Base-by-base conservation (phyloP, 495 filamentous ascomycete genomes). In the Aspergillus heteromorphus region DNA sequence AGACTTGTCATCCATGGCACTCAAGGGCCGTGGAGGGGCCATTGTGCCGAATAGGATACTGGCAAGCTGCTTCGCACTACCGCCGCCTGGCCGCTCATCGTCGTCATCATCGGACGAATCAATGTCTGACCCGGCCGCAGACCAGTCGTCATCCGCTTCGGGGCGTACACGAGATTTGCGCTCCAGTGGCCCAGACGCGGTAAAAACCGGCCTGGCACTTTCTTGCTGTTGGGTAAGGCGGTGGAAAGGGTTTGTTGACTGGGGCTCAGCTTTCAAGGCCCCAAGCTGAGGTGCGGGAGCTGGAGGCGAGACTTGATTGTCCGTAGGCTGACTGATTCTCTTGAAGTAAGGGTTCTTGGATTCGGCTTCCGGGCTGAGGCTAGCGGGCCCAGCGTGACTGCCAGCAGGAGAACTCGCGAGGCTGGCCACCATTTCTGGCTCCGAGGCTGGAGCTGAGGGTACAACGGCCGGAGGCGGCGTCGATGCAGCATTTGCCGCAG, bases 1-100 rank as follows among this genome's bases (percentile, higher is more conserved):
- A 11, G 80, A 75, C 60, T 86, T 86, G 45, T 89, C 83, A 48
- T 88, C 90, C 72, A 87, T 83, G 8, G 88, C 87, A 45, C 88
- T 92, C 21, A 96, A 68, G 30, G 95, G 91, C 48, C 92, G 84
- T 18, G 93, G 93, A 40, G 93, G 93, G 9, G 81, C 93, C 93
- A 98, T 98, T 48, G 92, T 95, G 52, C 93, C 92, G 70, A 98
- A 97, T 27, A 98, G 81, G 55, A 91, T 93, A 31, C 87, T 91
- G 16, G 93, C 93, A 30, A 98, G 84, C 54, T 95, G 87, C 56
- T 92, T 92, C 42, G 93, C 92, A 57, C 85, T 91, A 51, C 85
- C 83, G 25, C 88, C 88, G 43, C 82, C 85, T 10, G 88, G 83
- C 11, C 84, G 84, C 20, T 87, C 86, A 49, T 88, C 85, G 34